Evolutionary conservation across 208 protist species (phyloP).

Genomic region (Phytomonas sp.): DNA sequence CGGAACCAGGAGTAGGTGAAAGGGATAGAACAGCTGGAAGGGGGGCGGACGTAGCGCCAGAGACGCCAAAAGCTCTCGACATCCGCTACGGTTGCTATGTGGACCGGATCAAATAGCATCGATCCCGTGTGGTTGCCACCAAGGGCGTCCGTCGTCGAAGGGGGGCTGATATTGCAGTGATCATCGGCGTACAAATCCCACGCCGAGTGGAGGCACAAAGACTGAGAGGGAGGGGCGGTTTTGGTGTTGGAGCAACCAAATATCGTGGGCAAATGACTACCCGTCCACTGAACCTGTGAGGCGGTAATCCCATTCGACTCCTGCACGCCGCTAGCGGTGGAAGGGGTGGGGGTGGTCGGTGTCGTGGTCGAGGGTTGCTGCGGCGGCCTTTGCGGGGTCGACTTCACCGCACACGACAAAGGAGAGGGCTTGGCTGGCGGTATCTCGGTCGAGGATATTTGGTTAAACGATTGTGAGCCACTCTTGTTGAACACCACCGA

Average conservation of each 20-base stretch:
- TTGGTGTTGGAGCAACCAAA: slow-evolving; percentile 59
- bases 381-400: slow-evolving; percentile 8
- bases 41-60: slow-evolving; percentile 61
- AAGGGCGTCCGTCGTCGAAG: not conserved
- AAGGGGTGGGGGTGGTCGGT: slow-evolving; percentile 9
- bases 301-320: slow-evolving; percentile 12
- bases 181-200: slow-evolving; percentile 83
- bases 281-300: slow-evolving; percentile 26
- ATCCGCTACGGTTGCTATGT: slow-evolving; percentile 58
- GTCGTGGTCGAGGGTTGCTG: slow-evolving; percentile 5
- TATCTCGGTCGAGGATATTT: not conserved
- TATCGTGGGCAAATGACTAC: slow-evolving; percentile 41
- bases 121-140: not conserved
- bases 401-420: not conserved
- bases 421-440: not conserved
- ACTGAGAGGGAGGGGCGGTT: slow-evolving; percentile 32
- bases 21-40: slow-evolving; percentile 39
- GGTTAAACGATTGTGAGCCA: not conserved
- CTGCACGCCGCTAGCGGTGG: slow-evolving; percentile 5
- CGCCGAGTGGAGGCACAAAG: slow-evolving; percentile 48
- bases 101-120: slow-evolving; percentile 53
- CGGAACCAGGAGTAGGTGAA: slow-evolving; percentile 87
- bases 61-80: slow-evolving; percentile 79
- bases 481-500: not conserved
- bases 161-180: slow-evolving; percentile 26